Evolutionary conservation across 805 yeast species (phyloP), one percentile per base, ranked within the genome.

Genomic region (Wickerhamiella shivajii): DNA sequence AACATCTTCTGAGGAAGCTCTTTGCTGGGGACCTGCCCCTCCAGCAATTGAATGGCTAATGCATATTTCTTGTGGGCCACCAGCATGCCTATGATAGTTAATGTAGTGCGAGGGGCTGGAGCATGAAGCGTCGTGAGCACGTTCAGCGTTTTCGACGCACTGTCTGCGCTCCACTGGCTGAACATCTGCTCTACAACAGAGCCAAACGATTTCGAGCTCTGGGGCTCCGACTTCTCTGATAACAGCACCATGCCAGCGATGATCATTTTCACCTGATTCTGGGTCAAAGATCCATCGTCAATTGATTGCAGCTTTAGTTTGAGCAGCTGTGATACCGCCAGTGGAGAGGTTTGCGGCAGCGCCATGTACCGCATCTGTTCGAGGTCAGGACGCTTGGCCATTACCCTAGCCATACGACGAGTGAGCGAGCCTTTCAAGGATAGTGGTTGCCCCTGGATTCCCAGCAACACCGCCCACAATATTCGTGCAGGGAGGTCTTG

Each of bases 291-390:
- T 4, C 25, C 25, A 9, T 28, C n/a, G 2, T 22, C 12, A 6
- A 30, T 20, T 3, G 44, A 31, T 3, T 18, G 29, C 8, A 19
- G 27, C 19, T 25, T 27, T 4, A 33, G 31, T 10, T 28, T 24
- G 10, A 33, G 34, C 6, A 46, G 34, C 11, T 34, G 29, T 5
- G 33, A 20, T 1, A 50, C 24, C 2, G 50, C 53, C 7, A 24
- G n/a, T 3, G 30, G 30, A 0, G 43, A 22, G 4, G 45, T 42
- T 12, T 36, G 33, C 3, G 45, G 41, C 18, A 52, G 38, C 2
- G 55, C 39, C 54, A 52, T 46, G 33, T 44, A 52, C 12, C 53
- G 34, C 30, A 52, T 33, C 33, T 50, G 56, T 33, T 53, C 58
- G 9, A 47, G 24, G n/a, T 42, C 44, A 1, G 58, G 56, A 18